Evolutionary conservation across 2,329 filamentous ascomycete species (phyloP).

Genomic region (Aspergillus brasiliensis): DNA sequence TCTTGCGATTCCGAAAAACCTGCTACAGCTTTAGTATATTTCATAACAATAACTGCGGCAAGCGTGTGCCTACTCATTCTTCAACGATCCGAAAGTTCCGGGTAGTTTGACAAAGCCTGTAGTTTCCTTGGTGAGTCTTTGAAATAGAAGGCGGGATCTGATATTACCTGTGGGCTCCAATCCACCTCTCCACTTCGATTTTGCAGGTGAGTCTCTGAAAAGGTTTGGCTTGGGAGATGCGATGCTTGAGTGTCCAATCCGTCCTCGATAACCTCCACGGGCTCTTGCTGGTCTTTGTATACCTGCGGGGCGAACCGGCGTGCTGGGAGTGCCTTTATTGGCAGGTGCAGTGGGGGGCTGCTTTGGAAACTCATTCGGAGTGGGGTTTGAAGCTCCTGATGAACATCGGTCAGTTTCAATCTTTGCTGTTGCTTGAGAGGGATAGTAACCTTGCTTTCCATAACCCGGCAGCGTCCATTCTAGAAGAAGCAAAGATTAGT

Average conservation of each 20-base stretch:
- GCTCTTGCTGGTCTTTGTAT: slow-evolving; percentile 8
- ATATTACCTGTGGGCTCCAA: slow-evolving; percentile 20
- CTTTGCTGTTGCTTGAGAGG: background rate
- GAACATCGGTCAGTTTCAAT: background rate
- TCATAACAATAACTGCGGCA: background rate
- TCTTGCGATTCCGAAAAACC: slow-evolving; percentile 26
- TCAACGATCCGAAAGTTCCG: slow-evolving; percentile 23
- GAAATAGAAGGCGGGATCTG: background rate
- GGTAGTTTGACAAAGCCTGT: slow-evolving; percentile 22
- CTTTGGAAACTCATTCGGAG: slow-evolving; percentile 4
- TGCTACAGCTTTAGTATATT: background rate
- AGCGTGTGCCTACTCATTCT: slow-evolving; percentile 24
- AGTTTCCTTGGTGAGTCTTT: background rate
- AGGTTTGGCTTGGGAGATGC: slow-evolving; percentile 9
- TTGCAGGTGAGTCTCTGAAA: slow-evolving; percentile 26
- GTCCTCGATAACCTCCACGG: slow-evolving; percentile 9
- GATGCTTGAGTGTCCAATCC: background rate
- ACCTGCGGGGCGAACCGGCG: background rate
- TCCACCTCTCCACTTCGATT: slow-evolving; percentile 28
- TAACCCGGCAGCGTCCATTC: slow-evolving; percentile 30
- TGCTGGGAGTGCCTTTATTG: background rate
- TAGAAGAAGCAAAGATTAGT: slow-evolving; percentile 4
- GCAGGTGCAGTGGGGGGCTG: background rate
- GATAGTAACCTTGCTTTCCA: slow-evolving; percentile 10
- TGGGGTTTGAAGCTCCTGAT: background rate